These are phyloP conservation scores for Lenwebbia sp. DNA, from an alignment of 345 rosid genomes.

Conservation along the genomic window DNA sequence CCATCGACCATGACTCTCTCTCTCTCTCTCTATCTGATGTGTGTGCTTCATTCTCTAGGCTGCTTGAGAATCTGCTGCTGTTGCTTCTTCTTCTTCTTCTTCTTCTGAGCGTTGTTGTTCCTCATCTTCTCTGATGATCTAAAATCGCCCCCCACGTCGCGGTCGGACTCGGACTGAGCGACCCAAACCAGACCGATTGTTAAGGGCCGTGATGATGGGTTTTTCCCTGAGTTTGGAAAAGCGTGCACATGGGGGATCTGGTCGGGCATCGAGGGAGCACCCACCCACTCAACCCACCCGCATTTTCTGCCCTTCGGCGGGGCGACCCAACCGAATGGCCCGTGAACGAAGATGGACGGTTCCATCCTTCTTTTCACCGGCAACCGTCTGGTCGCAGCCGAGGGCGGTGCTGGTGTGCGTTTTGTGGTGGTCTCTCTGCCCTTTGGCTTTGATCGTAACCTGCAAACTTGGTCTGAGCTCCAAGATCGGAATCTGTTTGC, in stretches of 20 bases:
- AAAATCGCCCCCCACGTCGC: neutral
- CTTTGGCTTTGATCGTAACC: accelerated
- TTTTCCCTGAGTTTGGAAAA: neutral
- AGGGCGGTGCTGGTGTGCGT: neutral
- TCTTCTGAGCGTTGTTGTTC: neutral
- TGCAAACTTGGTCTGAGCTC: too few species aligned
- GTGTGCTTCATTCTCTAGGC: too few species aligned
- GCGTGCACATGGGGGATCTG: neutral
- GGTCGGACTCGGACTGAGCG: neutral
- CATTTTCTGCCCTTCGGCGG: neutral
- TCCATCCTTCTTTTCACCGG: neutral
- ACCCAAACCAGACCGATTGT: neutral
- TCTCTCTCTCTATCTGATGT: neutral
- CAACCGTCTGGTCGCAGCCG: neutral
- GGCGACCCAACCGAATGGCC: neutral
- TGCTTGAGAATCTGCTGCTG: neutral
- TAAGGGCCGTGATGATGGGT: neutral
- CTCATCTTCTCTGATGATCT: neutral
- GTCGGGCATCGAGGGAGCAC: neutral
- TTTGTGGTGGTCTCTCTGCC: too few species aligned
- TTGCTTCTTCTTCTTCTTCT: neutral
- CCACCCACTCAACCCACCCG: neutral
- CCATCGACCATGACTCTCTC: neutral
- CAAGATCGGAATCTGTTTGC: neutral
- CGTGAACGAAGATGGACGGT: neutral